Evolutionary conservation across 306 rosid species (phyloP).

Genomic region (Gynostemma pentaphyllum): DNA sequence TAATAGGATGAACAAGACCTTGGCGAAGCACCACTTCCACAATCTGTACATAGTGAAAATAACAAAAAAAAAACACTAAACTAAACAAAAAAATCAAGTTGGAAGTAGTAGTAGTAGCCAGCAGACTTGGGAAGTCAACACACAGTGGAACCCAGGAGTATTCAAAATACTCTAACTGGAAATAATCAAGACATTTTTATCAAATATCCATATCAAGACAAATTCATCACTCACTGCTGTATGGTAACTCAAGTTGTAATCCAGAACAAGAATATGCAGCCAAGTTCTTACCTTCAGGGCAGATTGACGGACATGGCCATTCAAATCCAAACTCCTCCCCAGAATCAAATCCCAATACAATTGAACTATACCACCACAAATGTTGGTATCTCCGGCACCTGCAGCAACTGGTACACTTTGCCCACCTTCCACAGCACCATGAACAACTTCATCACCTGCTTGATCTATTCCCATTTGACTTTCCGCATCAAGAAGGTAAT

Average conservation of each 20-base stretch:
- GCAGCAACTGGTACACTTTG: slow-evolving; percentile 93
- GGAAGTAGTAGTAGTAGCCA: not conserved
- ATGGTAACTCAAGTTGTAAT: not conserved
- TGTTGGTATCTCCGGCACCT: slow-evolving; percentile 98
- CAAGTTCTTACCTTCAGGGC: slow-evolving; percentile 66
- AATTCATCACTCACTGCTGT: not conserved
- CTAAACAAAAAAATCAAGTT: not conserved
- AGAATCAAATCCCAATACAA: slow-evolving; percentile 80
- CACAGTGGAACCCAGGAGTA: too few relatives aligned
- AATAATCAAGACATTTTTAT: too few relatives aligned
- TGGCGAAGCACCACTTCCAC: slow-evolving; percentile 95
- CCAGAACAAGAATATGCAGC: slow-evolving; percentile 11
- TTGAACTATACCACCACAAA: slow-evolving; percentile 95
- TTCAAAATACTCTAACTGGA: too few relatives aligned
- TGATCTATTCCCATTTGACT: slow-evolving; percentile 66
- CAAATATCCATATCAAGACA: not conserved
- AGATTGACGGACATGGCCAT: slow-evolving; percentile 69
- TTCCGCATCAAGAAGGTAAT: slow-evolving; percentile 92
- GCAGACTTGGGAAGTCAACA: not conserved
- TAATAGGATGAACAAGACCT: slow-evolving; percentile 99
- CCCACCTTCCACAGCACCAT: slow-evolving; percentile 44
- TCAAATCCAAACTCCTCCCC: slow-evolving; percentile 70
- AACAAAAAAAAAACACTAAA: not conserved
- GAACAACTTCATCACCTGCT: slow-evolving; percentile 26
- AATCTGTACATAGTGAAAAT: slow-evolving; percentile 41